Base-by-base conservation (phyloP, 306 rosid species). In the Rosa rugosa region DNA sequence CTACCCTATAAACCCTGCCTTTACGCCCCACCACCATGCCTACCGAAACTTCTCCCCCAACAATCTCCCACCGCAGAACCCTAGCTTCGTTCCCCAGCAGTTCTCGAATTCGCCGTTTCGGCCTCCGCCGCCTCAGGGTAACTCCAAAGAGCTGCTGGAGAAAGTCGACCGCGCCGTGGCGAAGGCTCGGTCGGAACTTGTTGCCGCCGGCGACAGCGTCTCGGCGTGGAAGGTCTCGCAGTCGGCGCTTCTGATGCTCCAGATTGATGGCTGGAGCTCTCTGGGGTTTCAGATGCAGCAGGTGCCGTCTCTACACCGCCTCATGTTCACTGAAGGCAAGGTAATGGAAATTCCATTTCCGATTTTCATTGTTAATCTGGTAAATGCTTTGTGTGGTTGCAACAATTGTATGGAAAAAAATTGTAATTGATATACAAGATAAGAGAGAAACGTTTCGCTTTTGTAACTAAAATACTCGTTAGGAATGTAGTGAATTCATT, bases 151-250 rank as follows among this genome's bases (percentile, higher is more conserved):
- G 22, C 79, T 38, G 0, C 45, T 85, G 2, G 83, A 60, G 68
- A 83, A 68, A 71, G 83, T 85, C 23, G 87, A 92, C 13, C 66
- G 64, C 3, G 90, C 93, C 45, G 92, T 82, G 45, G 69, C 70
- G 8, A 79, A 76, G 73, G 92, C 97, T 67, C 82, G 80, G 51
- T 77, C 77, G 6, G 86, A 87, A 1, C 80, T 91, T 54, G 76
- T 88, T 4, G 84, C 69, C 2, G 85, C 87, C 5, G 88, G 91
- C 7, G 88, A 88, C 22, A 82, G 79, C 64, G 88, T 94, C 64
- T 82, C 97, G 5, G 79, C 97, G 0, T 94, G 97, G 97, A 86
- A 83, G 81, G 97, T 94, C 5, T 83, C 91, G 23, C 92, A 91
- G 85, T 83, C 82, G 9, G 88, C 93, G 18, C 80, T 94, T 2